These are phyloP conservation scores for Beauveria brongniartii DNA, from an alignment of 2,329 filamentous ascomycete genomes.

Conservation along the genomic window DNA sequence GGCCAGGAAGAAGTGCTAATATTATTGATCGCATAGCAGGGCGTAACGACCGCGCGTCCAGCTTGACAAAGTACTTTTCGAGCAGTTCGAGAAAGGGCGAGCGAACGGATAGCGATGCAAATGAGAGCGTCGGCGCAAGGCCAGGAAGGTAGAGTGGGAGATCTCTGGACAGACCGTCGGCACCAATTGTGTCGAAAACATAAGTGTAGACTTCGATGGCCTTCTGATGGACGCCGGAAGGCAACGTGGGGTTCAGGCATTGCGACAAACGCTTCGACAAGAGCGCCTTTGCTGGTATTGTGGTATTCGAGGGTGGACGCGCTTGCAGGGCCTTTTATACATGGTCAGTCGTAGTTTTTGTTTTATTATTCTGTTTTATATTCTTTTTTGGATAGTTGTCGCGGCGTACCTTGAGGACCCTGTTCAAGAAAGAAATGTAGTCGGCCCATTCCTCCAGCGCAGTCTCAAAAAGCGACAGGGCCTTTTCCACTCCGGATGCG, in stretches of 20 bases:
- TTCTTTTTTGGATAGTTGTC: no score
- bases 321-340: slow-evolving; percentile 71
- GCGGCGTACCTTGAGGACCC: slow-evolving; percentile 68
- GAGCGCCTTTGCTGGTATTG: slow-evolving; percentile 72
- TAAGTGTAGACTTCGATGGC: slow-evolving; percentile 88
- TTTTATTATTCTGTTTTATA: background rate
- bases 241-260: slow-evolving; percentile 86
- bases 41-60: slow-evolving; percentile 64
- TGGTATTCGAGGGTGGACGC: slow-evolving; percentile 61
- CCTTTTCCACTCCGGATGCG: slow-evolving; percentile 78
- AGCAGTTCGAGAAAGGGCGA: slow-evolving; percentile 78
- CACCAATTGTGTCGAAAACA: slow-evolving; percentile 79
- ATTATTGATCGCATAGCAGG: slow-evolving; percentile 88
- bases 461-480: slow-evolving; percentile 83
- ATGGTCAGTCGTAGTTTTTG: slow-evolving; percentile 1
- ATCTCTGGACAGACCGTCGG: slow-evolving; percentile 70
- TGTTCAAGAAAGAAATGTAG: slow-evolving; percentile 93
- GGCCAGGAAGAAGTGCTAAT: slow-evolving; percentile 76
- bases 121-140: slow-evolving; percentile 80
- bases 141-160: slow-evolving; percentile 85
- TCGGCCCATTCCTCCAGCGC: slow-evolving; percentile 97
- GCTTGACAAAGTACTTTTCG: slow-evolving; percentile 67
- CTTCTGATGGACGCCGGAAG: slow-evolving; percentile 96
- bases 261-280: slow-evolving; percentile 90
- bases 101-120: slow-evolving; percentile 86